Conservation (phyloP, 2,329 filamentous ascomycete species). For the Juglanconis sp. region DNA sequence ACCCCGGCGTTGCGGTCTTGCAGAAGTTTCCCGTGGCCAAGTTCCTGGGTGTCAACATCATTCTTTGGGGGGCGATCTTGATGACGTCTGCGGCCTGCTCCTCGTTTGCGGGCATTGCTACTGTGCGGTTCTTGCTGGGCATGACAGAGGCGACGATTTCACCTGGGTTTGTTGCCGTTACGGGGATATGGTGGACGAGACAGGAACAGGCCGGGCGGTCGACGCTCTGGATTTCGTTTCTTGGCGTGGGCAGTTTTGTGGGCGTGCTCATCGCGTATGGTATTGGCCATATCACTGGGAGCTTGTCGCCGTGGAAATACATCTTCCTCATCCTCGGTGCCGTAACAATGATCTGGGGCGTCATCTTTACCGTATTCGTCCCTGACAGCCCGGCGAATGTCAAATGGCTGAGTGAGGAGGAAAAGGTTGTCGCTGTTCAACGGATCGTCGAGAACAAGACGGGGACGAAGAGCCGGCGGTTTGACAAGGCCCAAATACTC, state of each 20-base stretch:
- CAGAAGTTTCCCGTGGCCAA: conserved; percentile 6
- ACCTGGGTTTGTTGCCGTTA: conserved; percentile 35
- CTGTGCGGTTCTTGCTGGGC: conserved; percentile 35
- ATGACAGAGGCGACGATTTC: conserved; percentile 32
- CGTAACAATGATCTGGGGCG: conserved; percentile 25
- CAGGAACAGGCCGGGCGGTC: conserved; percentile 35
- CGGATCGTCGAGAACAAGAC: conserved; percentile 28
- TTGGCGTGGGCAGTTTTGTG: conserved; percentile 33
- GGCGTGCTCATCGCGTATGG: conserved; percentile 33
- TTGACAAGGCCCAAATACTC: conserved; percentile 22
- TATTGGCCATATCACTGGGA: conserved; percentile 29
- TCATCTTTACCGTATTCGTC: conserved; percentile 13
- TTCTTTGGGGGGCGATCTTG: conserved; percentile 31
- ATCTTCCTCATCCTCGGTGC: conserved; percentile 34
- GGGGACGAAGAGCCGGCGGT: conserved; percentile 24
- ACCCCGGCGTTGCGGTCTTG: conserved; percentile 24
- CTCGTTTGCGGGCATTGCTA: conserved; percentile 30
- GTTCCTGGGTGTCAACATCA: conserved; percentile 27
- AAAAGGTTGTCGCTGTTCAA: conserved; percentile 27
- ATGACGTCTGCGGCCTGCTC: conserved; percentile 31
- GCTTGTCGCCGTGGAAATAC: conserved; percentile 30
- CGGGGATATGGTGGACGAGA: conserved; percentile 37
- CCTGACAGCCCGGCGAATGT: conserved; percentile 27
- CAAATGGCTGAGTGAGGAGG: conserved; percentile 28
- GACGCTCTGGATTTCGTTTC: conserved; percentile 36